Evolutionary conservation across 75 land plant genomes (phyloP).

Genomic region (Azolla pinnata): DNA sequence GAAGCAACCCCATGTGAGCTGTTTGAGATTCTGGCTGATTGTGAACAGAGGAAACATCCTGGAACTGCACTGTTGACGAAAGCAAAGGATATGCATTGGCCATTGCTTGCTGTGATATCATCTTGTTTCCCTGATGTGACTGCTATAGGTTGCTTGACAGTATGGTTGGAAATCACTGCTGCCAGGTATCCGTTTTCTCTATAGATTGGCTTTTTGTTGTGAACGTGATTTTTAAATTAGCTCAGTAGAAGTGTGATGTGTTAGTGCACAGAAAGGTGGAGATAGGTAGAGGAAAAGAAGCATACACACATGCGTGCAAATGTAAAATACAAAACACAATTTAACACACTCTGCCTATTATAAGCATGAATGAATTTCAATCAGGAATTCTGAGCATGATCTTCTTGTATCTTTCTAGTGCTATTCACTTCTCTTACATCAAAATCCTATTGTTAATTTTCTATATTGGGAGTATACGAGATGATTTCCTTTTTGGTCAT

Average conservation of each 20-base stretch:
- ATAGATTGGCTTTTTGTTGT: too few relatives aligned
- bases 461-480: too few relatives aligned
- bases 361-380: too few relatives aligned
- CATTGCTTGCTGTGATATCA: slow-evolving; percentile 84
- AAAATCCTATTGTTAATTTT: background rate
- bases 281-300: too few relatives aligned
- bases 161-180: slow-evolving; percentile 96
- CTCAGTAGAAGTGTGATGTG: too few relatives aligned
- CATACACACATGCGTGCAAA: too few relatives aligned
- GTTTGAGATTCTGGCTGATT: slow-evolving; percentile 76
- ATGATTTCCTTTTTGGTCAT: too few relatives aligned
- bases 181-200: slow-evolving; percentile 55
- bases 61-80: slow-evolving; percentile 62
- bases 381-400: too few relatives aligned
- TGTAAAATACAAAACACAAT: too few relatives aligned
- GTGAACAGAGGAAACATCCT: slow-evolving; percentile 64
- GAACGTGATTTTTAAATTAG: too few relatives aligned
- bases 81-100: slow-evolving; percentile 86
- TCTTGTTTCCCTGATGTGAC: slow-evolving; percentile 87
- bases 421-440: background rate
- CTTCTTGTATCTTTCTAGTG: background rate
- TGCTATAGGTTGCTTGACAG: slow-evolving; percentile 76
- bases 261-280: too few relatives aligned
- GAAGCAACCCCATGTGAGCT: slow-evolving; percentile 41
- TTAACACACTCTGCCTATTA: too few relatives aligned